Evolutionary conservation across 768 basidiomycete species (phyloP), one percentile per base, ranked within the genome.

Genomic region (Brasilioporus rufonigricans): DNA sequence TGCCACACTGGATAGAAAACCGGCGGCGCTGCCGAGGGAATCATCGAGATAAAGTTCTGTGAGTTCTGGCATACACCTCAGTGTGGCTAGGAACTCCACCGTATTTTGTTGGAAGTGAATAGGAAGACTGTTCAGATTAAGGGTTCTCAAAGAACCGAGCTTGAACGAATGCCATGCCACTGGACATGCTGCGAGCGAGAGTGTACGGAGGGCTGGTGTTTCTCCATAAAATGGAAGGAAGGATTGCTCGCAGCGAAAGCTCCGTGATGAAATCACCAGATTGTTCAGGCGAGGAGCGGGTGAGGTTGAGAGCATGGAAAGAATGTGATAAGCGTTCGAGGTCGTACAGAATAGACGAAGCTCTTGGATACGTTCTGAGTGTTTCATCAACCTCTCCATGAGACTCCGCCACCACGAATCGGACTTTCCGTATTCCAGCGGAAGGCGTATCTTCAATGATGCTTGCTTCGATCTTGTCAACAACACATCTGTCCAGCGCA

Each of bases 391-490:
- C 32, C 4, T 23, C 16, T 26, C 18, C 31, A 40, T 4, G 4
- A 18, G 5, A 3, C 19, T 0, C 19, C 13, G 21, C 26, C 33
- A 24, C 32, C 45, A 46, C 19, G 31, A 16, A 10, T 4, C 33
- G 5, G 12, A 2, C 21, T 21, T 39, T 14, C 1, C 8, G 3
- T 5, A 1, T 29, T 7, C 19, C 13, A n/a, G n/a, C 26, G 8
- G 11, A 2, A 19, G 38, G 12, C 31, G 29, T 31, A 64, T 38
- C n/a, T 35, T 48, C 27, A 64, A 38, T 13, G 69, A 64, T 12
- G 73, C 74, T 61, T 65, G 72, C 52, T 76, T 78, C 0, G 79
- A 80, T 16, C 79, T 70, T 24, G 60, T 62, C 33, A 80, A 50
- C 71, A 76, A 75, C 59, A 74, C 76, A 29, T 72, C 63, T 11